Base-by-base conservation (phyloP, 805 yeast genomes). In the Wickerhamiella occidentalis region DNA sequence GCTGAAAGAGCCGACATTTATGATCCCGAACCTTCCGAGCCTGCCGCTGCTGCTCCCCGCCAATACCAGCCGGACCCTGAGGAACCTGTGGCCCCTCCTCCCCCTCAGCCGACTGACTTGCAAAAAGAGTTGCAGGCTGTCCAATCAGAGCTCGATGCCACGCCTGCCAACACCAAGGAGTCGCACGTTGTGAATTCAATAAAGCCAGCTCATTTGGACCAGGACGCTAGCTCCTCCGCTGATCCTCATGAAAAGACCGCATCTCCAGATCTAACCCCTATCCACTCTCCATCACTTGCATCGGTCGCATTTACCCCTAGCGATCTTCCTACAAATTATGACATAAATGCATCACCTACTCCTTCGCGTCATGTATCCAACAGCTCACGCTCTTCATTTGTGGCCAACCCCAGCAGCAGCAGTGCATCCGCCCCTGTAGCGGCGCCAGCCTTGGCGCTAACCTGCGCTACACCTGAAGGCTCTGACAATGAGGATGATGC, bases 391-490 rank as follows among this genome's bases (percentile, higher is more conserved):
- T 12, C 11, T 5, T 22, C 44, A 9, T 22, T 23, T 40, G 30
- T 21, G 23, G 28, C n/a, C 28, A 21, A n/a, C 18, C 30, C 44
- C 8, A 23, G 8, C 8, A 8, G 26, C 8, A 23, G 26, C 8
- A 23, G 26, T 5, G 25, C 25, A 29, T 18, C 45, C 18, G 12
- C n/a, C 11, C 15, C 45, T 12, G 29, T 21, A 3, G 47, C 40
- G 17, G 28, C 40, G n/a, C 47, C 47, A 8, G 28, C 40, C 9
- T 19, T 45, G n/a, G 33, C 30, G 15, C 41, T 45, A n/a, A 45
- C 47, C 2, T 33, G 40, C 12, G 47, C 47, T 6, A 45, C 47
- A 12, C 47, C 47, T 11, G 47, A 45, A 18, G 47, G 41, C 2
- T 33, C 40, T 11, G 47, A 45, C n/a, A 23, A 21, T n/a, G 47